Evolutionary conservation across 306 rosid species (phyloP).

Genomic region (Glycine soja): DNA sequence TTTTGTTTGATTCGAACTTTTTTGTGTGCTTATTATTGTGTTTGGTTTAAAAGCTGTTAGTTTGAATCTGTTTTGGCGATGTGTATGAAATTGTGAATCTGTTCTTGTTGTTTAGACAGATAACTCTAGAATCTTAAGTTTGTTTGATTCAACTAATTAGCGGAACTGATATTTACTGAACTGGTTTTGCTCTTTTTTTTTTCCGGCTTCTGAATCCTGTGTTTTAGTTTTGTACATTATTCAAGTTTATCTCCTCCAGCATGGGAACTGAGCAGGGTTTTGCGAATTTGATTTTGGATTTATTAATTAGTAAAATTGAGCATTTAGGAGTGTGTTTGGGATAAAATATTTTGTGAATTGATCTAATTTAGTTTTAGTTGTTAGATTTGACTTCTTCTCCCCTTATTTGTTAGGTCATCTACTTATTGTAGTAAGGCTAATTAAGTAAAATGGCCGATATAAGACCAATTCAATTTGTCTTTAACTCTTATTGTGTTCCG

Average conservation of each 20-base stretch:
- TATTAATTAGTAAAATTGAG: slow-evolving; percentile 1
- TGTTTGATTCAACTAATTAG: slow-evolving; percentile 26
- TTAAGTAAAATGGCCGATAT: not conserved
- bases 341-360: slow-evolving; percentile 9
- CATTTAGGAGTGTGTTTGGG: slow-evolving; percentile 7
- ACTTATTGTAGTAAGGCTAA: not conserved
- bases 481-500: not conserved
- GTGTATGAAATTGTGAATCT: slow-evolving; percentile 15
- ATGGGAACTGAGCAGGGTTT: slow-evolving; percentile 36
- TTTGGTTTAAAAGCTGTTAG: slow-evolving; percentile 13
- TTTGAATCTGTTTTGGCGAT: slow-evolving; percentile 31
- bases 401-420: not conserved
- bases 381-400: slow-evolving; percentile 4
- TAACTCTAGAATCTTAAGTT: not conserved
- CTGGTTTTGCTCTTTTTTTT: not conserved
- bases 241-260: not conserved
- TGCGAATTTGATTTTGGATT: not conserved
- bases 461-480: not conserved
- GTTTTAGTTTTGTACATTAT: slow-evolving; percentile 9
- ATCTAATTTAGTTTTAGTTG: slow-evolving; percentile 1
- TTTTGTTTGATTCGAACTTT: no score
- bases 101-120: slow-evolving; percentile 12
- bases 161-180: slow-evolving; percentile 17
- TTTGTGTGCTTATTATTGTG: not conserved
- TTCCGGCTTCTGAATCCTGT: not conserved